Conservation (phyloP, 208 protist genomes). For the Trypanosoma conorhini region DNA sequence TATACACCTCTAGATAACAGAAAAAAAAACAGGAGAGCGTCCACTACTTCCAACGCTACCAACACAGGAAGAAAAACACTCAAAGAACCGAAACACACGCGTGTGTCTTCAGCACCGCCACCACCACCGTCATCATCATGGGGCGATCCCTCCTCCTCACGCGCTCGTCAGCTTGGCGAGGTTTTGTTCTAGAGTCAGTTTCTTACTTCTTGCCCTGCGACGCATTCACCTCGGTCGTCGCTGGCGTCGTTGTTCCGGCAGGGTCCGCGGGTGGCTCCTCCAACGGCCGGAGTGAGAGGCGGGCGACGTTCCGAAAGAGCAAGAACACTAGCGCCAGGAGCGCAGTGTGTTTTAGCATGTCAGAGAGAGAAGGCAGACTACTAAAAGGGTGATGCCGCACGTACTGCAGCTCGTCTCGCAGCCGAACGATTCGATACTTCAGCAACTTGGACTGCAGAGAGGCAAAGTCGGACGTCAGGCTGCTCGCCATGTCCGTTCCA, state of each 20-base stretch:
- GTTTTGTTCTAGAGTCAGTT: background rate
- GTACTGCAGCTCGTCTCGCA: constrained; percentile 58
- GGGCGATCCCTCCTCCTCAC: background rate
- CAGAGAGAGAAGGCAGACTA: constrained; percentile 41
- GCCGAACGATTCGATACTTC: constrained; percentile 72
- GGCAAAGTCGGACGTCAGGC: constrained; percentile 68
- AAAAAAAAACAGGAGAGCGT: background rate
- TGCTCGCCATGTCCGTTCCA: constrained; percentile 69
- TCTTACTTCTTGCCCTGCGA: background rate
- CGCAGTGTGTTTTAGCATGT: constrained; percentile 39
- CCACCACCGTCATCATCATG: background rate
- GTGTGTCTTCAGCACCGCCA: background rate
- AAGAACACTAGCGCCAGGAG: constrained; percentile 48
- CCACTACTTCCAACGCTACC: background rate
- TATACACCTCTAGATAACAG: background rate
- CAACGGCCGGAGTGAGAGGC: constrained; percentile 40
- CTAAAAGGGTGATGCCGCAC: constrained; percentile 46
- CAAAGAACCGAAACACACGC: constrained; percentile 9
- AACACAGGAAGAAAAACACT: constrained; percentile 9
- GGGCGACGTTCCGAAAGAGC: constrained; percentile 40
- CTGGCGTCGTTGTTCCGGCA: constrained; percentile 11
- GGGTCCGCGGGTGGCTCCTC: constrained; percentile 33
- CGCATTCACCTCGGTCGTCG: constrained; percentile 2
- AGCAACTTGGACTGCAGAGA: constrained; percentile 65
- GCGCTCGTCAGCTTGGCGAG: background rate